These are phyloP conservation scores for Juncus inflexus DNA, from an alignment of 176 grass and related monocot species.

Conservation along the genomic window DNA sequence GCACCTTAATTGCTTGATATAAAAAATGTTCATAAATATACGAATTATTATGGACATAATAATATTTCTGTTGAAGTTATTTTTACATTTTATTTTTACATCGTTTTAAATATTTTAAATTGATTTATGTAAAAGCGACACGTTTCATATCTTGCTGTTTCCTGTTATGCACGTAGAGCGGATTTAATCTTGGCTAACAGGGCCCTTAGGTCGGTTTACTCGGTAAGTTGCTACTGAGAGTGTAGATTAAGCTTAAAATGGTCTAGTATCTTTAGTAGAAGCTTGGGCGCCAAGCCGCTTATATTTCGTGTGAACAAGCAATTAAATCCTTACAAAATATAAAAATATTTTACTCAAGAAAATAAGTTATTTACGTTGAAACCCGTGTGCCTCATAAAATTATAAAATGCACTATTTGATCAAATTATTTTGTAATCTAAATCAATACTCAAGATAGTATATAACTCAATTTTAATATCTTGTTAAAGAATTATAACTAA, in stretches of 20 bases:
- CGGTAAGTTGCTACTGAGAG: constrained; percentile 15
- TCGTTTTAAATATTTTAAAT: neutral
- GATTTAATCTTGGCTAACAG: neutral
- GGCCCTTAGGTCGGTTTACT: constrained; percentile 1
- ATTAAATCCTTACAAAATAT: neutral
- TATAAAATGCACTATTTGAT: neutral
- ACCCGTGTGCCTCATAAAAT: neutral
- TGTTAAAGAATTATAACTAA: too few species aligned
- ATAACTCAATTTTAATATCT: too few species aligned
- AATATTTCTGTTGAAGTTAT: neutral
- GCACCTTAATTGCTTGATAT: neutral
- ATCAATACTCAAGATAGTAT: too few species aligned
- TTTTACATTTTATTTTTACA: neutral
- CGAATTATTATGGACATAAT: too few species aligned
- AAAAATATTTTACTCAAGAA: neutral
- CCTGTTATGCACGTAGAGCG: neutral
- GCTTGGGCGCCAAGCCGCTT: constrained; percentile 23
- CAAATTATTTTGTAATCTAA: neutral
- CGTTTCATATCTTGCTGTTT: neutral
- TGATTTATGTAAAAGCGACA: neutral
- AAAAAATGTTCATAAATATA: neutral
- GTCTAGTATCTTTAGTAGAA: neutral
- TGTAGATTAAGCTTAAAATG: neutral
- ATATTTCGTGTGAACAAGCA: neutral
- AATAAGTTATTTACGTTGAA: neutral